Conservation (phyloP, 768 basidiomycete species). For the Hygrophorus russula region DNA sequence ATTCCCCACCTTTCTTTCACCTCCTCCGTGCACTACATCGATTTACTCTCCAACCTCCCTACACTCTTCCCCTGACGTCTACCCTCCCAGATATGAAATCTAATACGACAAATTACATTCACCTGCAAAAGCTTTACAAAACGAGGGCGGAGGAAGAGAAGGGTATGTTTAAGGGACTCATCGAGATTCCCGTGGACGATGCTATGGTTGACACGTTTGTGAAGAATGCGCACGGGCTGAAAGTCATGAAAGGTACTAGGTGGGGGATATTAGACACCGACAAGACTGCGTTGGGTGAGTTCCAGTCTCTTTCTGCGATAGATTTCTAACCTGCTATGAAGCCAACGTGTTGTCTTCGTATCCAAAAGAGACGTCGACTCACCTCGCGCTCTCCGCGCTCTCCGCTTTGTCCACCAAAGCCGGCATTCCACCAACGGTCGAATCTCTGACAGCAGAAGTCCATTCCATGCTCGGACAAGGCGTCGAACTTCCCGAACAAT, state of each 20-base stretch:
- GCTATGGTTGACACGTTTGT: constrained; percentile 59
- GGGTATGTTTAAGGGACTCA: constrained; percentile 36
- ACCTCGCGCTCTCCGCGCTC: constrained; percentile 45
- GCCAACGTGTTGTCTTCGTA: constrained; percentile 26
- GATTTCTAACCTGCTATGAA: constrained; percentile 14
- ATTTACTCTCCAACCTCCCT: constrained; percentile 43
- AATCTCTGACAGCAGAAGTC: constrained; percentile 42
- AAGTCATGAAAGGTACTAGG: constrained; percentile 48
- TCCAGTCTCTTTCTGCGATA: background rate
- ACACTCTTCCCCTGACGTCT: constrained; percentile 73
- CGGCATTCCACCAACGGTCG: constrained; percentile 29
- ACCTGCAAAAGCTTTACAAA: constrained; percentile 81
- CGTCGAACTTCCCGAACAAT: constrained; percentile 40
- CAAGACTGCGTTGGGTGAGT: constrained; percentile 36
- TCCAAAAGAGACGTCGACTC: constrained; percentile 53
- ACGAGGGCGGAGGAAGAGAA: constrained; percentile 63
- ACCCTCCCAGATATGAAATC: constrained; percentile 96
- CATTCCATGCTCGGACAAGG: constrained; percentile 37
- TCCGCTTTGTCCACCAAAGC: constrained; percentile 14
- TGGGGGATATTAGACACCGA: constrained; percentile 51
- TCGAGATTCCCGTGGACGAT: constrained; percentile 36
- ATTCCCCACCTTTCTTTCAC: constrained; percentile 62
- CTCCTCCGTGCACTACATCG: constrained; percentile 63
- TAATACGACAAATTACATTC: constrained; percentile 72
- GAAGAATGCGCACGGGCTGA: constrained; percentile 69